Evolutionary conservation across 1,284 basidiomycete species (phyloP).

Genomic region (Inonotus hispidus): DNA sequence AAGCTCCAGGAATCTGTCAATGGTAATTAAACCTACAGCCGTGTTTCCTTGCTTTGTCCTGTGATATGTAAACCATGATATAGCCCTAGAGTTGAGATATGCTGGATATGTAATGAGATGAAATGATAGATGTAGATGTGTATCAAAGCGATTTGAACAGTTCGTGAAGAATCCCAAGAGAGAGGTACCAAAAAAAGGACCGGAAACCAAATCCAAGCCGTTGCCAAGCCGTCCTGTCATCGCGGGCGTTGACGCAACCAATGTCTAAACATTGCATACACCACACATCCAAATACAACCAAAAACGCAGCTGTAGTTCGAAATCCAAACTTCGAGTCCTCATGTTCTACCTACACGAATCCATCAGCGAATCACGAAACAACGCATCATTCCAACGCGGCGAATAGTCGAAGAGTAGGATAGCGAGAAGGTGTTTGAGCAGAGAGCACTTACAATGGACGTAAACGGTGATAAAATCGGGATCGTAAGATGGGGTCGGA

Average conservation of each 20-base stretch:
- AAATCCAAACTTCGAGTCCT: conserved; percentile 12
- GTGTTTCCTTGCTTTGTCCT: too few relatives aligned
- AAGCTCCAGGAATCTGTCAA: conserved; percentile 1
- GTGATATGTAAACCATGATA: too few relatives aligned
- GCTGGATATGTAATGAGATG: too few relatives aligned
- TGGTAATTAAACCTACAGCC: too few relatives aligned
- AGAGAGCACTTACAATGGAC: conserved; percentile 10
- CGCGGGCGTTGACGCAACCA: conserved; percentile 11
- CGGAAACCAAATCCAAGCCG: not conserved
- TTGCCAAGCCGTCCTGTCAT: not conserved
- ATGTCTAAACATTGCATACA: conserved; percentile 7
- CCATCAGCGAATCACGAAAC: not conserved
- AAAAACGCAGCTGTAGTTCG: conserved; percentile 14
- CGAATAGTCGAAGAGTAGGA: not conserved
- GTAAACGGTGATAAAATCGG: conserved; percentile 18
- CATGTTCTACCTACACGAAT: conserved; percentile 10
- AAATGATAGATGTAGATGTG: too few relatives aligned
- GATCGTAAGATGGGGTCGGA: conserved; percentile 17
- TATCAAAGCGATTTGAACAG: too few relatives aligned
- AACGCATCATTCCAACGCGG: too few relatives aligned
- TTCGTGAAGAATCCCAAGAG: too few relatives aligned
- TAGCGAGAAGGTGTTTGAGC: too few relatives aligned
- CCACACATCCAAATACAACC: conserved; percentile 1
- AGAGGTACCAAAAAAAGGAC: not conserved
- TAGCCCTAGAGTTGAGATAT: too few relatives aligned